phyloP scores from a whole-genome alignment of 2,329 filamentous ascomycete species.

The Colletotrichum sp. region DNA sequence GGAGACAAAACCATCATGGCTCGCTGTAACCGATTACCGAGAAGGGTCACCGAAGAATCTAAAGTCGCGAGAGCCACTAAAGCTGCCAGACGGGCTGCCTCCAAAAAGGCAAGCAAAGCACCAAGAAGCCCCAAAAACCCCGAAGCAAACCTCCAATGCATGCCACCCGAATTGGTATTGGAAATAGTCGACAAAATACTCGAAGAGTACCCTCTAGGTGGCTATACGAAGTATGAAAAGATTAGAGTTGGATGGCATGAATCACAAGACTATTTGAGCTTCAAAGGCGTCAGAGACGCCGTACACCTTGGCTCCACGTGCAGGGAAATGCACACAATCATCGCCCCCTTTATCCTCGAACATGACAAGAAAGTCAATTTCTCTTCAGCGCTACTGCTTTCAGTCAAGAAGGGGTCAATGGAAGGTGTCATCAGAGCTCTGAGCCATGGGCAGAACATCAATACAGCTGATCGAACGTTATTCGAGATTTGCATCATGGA shows the following conservation, averaged over 20 bases:
- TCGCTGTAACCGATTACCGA: background rate
- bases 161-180: background rate
- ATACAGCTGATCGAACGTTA: background rate
- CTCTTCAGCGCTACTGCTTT: background rate
- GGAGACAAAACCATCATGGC: background rate
- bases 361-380: background rate
- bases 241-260: background rate
- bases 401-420: background rate
- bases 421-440: background rate
- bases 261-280: background rate
- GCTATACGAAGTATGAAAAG: background rate
- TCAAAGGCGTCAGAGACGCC: background rate
- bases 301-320: background rate
- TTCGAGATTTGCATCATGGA: background rate
- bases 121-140: background rate
- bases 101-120: background rate
- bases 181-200: background rate
- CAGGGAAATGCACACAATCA: background rate
- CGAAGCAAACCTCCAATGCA: background rate
- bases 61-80: background rate
- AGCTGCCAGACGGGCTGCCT: background rate
- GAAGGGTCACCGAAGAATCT: background rate
- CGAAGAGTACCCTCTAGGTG: background rate
- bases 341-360: background rate
- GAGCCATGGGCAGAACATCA: background rate